Conservation (phyloP, 108 stramenopile species). For the Cyclotella atomus region DNA sequence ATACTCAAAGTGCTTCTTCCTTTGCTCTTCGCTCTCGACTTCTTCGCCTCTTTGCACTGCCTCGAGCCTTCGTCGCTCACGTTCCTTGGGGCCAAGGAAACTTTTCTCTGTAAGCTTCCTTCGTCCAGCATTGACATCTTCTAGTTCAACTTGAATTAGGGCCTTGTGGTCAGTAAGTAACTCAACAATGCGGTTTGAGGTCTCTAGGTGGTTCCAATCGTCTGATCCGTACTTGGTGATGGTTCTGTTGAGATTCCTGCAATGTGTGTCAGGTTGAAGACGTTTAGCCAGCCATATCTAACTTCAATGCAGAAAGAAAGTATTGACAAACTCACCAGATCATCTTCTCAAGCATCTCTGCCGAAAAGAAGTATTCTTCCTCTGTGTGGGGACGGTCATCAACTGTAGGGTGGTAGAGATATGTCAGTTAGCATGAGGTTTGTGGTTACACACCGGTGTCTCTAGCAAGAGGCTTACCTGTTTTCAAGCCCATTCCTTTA, state of each 20-base stretch:
- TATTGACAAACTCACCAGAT: conserved; percentile 1
- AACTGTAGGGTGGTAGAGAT: conserved; percentile 3
- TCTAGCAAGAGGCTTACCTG: too few relatives aligned
- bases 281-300: too few relatives aligned
- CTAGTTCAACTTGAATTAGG: conserved; percentile 21
- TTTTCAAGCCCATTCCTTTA: conserved; percentile 29
- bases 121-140: conserved; percentile 27
- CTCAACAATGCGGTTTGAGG: conserved; percentile 31
- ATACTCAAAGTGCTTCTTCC: background rate
- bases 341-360: conserved; percentile 12
- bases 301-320: too few relatives aligned
- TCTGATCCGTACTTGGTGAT: conserved; percentile 33
- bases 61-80: background rate
- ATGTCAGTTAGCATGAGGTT: too few relatives aligned
- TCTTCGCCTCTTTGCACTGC: background rate
- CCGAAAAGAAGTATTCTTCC: conserved; percentile 5
- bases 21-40: background rate
- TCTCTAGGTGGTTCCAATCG: conserved; percentile 27
- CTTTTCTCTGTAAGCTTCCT: conserved; percentile 24
- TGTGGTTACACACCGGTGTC: too few relatives aligned
- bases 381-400: background rate
- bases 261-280: too few relatives aligned
- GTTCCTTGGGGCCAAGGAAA: conserved; percentile 40
- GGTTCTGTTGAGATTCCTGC: conserved; percentile 15
- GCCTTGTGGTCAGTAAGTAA: conserved; percentile 27